Evolutionary conservation across 805 yeast species (phyloP), one percentile per base, ranked within the genome.

Genomic region (Lipomyces kockii): DNA sequence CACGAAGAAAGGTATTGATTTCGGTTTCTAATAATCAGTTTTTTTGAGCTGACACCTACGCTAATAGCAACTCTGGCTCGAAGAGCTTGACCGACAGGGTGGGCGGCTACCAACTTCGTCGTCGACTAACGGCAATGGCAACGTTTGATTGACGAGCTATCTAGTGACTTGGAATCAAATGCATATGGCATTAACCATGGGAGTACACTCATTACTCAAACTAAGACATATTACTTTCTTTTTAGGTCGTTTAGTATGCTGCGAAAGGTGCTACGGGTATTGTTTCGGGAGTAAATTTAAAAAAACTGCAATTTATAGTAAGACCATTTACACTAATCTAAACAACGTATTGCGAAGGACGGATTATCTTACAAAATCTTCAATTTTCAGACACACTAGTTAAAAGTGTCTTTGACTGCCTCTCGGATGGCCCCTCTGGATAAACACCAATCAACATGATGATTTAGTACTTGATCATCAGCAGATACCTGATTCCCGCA

Each of bases 11-110:
- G 64, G 71, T 68, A 22, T 17, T n/a, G 49, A 43, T 43, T n/a
- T 43, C 3, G 9, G 11, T 8, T n/a, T 17, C 9, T 43, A 43
- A 34, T 17, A 14, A 14, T 22, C 34, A 29, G 17, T 25, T 5
- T 22, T 20, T 27, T 52, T 37, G 43, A 35, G 37, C 32, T 58
- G 17, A 58, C 32, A 37, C 37, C 1, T 51, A 22, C 12, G n/a
- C 12, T 17, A 39, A 20, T 94, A 91, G 77, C 81, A 80, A 72
- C 76, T 91, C 65, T 91, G 97, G 97, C 88, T 91, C 66, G 91
- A 89, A 75, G 74, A 74, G 37, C 82, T 91, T 75, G 97, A 91
- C 74, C 85, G 71, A 34, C 67, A 65, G 35, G 64, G 63, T 12
- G 63, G 56, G 22, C 49, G 49, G 20, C 22, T 43, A 43, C 49